phyloP scores from a whole-genome alignment of 1,139 yeast species.

The Yamadazyma taylorii region DNA sequence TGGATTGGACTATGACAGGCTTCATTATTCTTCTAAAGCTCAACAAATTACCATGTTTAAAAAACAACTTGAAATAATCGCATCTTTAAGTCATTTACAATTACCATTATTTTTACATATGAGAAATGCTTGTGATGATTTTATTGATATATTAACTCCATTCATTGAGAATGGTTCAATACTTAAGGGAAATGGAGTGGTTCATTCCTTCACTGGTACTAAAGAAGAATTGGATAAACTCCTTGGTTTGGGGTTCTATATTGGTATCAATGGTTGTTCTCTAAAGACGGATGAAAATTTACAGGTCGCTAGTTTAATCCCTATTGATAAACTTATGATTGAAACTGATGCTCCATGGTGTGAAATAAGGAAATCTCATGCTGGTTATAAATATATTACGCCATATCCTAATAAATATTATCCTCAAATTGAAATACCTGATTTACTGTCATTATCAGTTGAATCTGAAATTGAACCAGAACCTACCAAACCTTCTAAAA shows the following conservation, averaged over 20 bases:
- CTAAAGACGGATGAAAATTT: constrained; percentile 75
- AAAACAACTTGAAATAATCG: constrained; percentile 67
- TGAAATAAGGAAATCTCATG: constrained; percentile 82
- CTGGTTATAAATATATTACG: constrained; percentile 58
- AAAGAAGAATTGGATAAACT: constrained; percentile 55
- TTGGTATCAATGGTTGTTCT: constrained; percentile 93
- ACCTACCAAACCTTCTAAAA: constrained; percentile 7
- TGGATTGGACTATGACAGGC: constrained; percentile 90
- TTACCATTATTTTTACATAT: constrained; percentile 87
- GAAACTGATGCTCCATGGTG: constrained; percentile 99
- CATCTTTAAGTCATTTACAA: constrained; percentile 43
- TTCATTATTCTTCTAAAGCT: constrained; percentile 68
- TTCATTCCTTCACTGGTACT: constrained; percentile 93
- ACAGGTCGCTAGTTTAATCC: constrained; percentile 63
- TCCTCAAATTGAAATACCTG: constrained; percentile 33
- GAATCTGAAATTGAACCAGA: constrained; percentile 9
- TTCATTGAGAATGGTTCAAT: constrained; percentile 44
- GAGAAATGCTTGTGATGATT: constrained; percentile 86
- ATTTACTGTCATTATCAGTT: background rate
- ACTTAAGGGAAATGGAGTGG: constrained; percentile 58
- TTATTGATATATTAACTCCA: constrained; percentile 60
- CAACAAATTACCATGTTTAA: constrained; percentile 69
- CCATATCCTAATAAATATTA: constrained; percentile 56
- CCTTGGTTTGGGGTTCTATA: constrained; percentile 59
- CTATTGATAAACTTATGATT: constrained; percentile 66